These are phyloP conservation scores for Sugiyamaella sp. DNA, from an alignment of 1,139 yeast species.

Conservation along the genomic window DNA sequence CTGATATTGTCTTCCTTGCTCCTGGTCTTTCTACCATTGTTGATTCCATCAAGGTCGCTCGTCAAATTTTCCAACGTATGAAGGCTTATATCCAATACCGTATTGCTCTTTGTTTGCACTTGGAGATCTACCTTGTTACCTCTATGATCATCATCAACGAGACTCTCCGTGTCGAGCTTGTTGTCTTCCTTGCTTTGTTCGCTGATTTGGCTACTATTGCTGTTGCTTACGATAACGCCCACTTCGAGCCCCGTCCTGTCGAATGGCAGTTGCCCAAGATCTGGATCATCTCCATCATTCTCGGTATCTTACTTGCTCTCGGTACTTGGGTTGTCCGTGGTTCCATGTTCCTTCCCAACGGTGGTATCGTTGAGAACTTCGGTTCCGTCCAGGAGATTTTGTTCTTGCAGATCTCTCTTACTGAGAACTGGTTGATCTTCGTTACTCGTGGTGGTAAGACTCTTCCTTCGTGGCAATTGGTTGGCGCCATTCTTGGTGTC, in stretches of 20 bases:
- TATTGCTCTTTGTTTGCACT: slow-evolving; percentile 89
- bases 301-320: slow-evolving; percentile 79
- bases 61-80: slow-evolving; percentile 99
- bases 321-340: slow-evolving; percentile 94
- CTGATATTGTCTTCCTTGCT: slow-evolving; percentile 94
- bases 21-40: slow-evolving; percentile 88
- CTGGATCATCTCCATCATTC: slow-evolving; percentile 92
- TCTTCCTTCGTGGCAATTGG: slow-evolving; percentile 98
- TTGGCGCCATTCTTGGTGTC: slow-evolving; percentile 89
- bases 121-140: slow-evolving; percentile 89
- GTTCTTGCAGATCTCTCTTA: slow-evolving; percentile 88
- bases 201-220: slow-evolving; percentile 96
- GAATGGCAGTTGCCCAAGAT: slow-evolving; percentile 95
- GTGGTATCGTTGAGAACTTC: slow-evolving; percentile 93
- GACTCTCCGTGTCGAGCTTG: slow-evolving; percentile 80
- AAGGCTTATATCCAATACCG: slow-evolving; percentile 95
- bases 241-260: slow-evolving; percentile 85
- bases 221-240: slow-evolving; percentile 95
- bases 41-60: slow-evolving; percentile 90
- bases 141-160: slow-evolving; percentile 92
- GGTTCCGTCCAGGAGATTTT: slow-evolving; percentile 91
- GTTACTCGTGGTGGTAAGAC: slow-evolving; percentile 96
- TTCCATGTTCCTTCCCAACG: slow-evolving; percentile 81
- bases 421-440: slow-evolving; percentile 97
- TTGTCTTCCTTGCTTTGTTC: slow-evolving; percentile 92